These are phyloP conservation scores for Trametes punicea DNA, from an alignment of 768 basidiomycete species.

Conservation along the genomic window DNA sequence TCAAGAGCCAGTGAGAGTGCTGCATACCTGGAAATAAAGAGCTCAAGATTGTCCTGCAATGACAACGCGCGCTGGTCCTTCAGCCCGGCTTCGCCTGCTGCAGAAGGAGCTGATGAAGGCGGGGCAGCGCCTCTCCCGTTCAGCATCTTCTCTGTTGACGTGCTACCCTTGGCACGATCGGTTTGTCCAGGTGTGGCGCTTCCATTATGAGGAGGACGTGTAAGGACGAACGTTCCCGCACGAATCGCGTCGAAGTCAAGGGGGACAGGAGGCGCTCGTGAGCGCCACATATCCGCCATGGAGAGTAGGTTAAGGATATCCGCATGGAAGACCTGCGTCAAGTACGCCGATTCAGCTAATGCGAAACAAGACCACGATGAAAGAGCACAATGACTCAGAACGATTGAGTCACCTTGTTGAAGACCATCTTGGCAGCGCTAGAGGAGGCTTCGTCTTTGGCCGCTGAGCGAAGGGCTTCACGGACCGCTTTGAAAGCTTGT, in stretches of 20 bases:
- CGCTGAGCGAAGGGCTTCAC: slow-evolving; percentile 56
- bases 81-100: slow-evolving; percentile 36
- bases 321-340: slow-evolving; percentile 73
- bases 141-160: slow-evolving; percentile 20
- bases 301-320: slow-evolving; percentile 87
- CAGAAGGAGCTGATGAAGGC: neutral
- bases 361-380: neutral
- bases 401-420: slow-evolving; percentile 67
- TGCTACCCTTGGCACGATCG: slow-evolving; percentile 21
- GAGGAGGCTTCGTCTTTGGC: slow-evolving; percentile 27
- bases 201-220: slow-evolving; percentile 18
- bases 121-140: slow-evolving; percentile 15
- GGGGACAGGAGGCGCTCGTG: slow-evolving; percentile 80
- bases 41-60: slow-evolving; percentile 72
- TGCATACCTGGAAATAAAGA: slow-evolving; percentile 81
- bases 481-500: slow-evolving; percentile 79
- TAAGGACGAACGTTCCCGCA: slow-evolving; percentile 54
- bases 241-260: slow-evolving; percentile 79
- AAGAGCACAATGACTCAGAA: too few species aligned
- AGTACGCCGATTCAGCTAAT: neutral
- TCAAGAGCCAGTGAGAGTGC: neutral
- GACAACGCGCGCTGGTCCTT: slow-evolving; percentile 81
- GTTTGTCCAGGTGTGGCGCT: slow-evolving; percentile 11
- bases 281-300: slow-evolving; percentile 98
- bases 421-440: slow-evolving; percentile 64